A percentile compares a stretch with the other conserved stretches of the same genome.
Conservation (phyloP, 495 filamentous ascomycete genomes). For the Podospora fimiseda region DNA sequence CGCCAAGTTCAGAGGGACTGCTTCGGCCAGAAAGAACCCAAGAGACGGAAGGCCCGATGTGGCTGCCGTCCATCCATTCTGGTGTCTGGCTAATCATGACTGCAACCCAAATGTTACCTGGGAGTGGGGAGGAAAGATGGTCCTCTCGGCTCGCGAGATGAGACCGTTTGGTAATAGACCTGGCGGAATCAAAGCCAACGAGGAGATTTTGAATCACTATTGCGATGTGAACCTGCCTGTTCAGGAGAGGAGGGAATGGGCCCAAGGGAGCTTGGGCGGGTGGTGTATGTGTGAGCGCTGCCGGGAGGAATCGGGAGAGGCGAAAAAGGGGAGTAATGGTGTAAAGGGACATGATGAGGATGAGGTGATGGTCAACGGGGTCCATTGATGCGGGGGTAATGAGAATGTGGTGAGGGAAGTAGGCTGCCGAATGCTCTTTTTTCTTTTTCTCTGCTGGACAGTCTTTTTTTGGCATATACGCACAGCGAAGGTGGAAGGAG, state of each 20-base stretch:
- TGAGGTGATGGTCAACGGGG: no score
- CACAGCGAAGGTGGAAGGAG: no score
- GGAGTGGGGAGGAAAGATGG: conserved; percentile 87
- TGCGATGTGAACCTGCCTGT: conserved; percentile 79
- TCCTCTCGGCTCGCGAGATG: conserved; percentile 48
- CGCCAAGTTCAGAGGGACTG: conserved; percentile 87
- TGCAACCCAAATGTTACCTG: conserved; percentile 91
- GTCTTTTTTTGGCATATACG: no score
- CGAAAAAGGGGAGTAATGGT: background rate
- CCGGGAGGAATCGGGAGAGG: conserved; percentile 39
- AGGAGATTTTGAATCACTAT: conserved; percentile 90
- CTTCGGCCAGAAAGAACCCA: conserved; percentile 69
- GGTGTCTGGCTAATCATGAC: conserved; percentile 76
- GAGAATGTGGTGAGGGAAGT: no score
- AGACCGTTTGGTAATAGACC: conserved; percentile 30
- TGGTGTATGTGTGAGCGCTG: conserved; percentile 79
- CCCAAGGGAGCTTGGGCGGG: conserved; percentile 74
- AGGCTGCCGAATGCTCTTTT: no score
- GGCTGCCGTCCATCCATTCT: conserved; percentile 56
- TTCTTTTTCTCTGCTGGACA: no score
- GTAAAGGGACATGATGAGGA: background rate
- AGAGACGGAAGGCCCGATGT: conserved; percentile 72
- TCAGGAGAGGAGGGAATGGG: conserved; percentile 80
- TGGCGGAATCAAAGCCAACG: conserved; percentile 62
- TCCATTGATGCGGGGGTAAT: no score